phyloP scores from a whole-genome alignment of 2,329 filamentous ascomycete genomes.

The Colletotrichum eremochloae region DNA sequence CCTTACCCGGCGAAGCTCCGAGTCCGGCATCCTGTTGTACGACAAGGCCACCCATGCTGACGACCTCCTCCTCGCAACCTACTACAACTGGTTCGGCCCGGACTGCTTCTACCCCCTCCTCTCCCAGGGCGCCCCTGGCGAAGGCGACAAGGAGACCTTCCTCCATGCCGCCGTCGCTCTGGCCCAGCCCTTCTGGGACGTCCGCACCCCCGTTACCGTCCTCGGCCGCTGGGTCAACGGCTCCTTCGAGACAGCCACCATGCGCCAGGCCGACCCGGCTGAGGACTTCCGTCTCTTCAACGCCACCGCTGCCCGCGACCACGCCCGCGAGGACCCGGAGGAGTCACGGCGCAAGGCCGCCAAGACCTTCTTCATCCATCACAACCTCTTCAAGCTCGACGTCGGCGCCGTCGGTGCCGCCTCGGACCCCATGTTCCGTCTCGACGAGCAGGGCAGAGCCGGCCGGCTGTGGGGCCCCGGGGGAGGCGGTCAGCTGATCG shows the following conservation, averaged over 20 bases:
- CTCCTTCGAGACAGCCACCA: constrained; percentile 45
- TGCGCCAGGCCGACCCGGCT: constrained; percentile 50
- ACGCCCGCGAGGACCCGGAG: constrained; percentile 36
- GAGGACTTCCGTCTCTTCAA: constrained; percentile 48
- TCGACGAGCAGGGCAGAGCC: constrained; percentile 44
- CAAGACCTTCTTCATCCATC: constrained; percentile 53
- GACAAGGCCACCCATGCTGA: constrained; percentile 61
- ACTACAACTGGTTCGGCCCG: constrained; percentile 69
- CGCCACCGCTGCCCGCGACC: constrained; percentile 33
- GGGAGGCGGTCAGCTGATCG: constrained; percentile 42
- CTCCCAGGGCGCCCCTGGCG: constrained; percentile 57
- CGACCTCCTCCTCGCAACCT: constrained; percentile 62
- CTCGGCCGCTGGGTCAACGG: constrained; percentile 51
- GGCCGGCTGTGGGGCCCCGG: constrained; percentile 50
- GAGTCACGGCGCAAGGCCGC: constrained; percentile 39
- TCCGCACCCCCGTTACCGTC: constrained; percentile 50
- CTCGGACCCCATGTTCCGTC: constrained; percentile 43
- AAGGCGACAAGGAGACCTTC: constrained; percentile 65
- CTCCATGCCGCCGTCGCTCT: constrained; percentile 58
- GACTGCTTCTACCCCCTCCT: constrained; percentile 63
- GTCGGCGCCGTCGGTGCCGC: constrained; percentile 45
- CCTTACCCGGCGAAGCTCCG: constrained; percentile 53
- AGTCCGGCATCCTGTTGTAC: constrained; percentile 63
- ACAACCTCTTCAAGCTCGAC: constrained; percentile 55
- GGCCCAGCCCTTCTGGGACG: constrained; percentile 55